These are phyloP conservation scores for Linum lewisii DNA, from an alignment of 345 rosid genomes.

Conservation along the genomic window DNA sequence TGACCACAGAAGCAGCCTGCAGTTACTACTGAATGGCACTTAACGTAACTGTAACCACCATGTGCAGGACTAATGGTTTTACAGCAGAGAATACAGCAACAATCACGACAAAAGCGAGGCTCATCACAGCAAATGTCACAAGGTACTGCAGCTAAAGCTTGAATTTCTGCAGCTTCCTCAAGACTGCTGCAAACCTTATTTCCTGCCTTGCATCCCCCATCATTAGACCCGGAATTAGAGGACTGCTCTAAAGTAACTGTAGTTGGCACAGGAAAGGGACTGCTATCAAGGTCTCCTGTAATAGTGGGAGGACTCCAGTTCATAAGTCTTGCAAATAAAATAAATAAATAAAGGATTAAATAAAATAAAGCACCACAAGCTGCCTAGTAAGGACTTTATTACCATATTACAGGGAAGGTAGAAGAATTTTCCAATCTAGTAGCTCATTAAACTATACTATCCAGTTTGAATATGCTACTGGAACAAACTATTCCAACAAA, in stretches of 20 bases:
- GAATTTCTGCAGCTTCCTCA: constrained; percentile 20
- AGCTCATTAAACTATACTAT: background rate
- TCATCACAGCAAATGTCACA: constrained; percentile 82
- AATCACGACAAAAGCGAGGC: constrained; percentile 60
- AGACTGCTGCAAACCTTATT: constrained; percentile 52
- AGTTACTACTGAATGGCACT: constrained; percentile 52
- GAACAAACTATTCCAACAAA: background rate
- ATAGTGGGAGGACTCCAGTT: constrained; percentile 1
- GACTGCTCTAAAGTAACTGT: constrained; percentile 31
- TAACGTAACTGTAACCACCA: constrained; percentile 58
- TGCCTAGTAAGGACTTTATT: background rate
- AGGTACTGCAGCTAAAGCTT: constrained; percentile 31
- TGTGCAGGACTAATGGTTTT: constrained; percentile 35
- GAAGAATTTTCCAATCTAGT: background rate
- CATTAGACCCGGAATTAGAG: constrained; percentile 24
- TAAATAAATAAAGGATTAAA: background rate
- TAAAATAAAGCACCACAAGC: no score
- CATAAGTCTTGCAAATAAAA: constrained; percentile 1
- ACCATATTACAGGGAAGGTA: background rate
- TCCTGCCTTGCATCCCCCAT: constrained; percentile 55
- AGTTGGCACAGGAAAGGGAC: constrained; percentile 10
- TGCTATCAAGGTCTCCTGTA: constrained; percentile 23
- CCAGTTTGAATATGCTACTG: background rate
- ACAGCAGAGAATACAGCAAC: constrained; percentile 82
- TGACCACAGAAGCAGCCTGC: constrained; percentile 59